Evolutionary conservation across 352 stramenopile species (phyloP).

Genomic region (Globisporangium acanthophoron): DNA sequence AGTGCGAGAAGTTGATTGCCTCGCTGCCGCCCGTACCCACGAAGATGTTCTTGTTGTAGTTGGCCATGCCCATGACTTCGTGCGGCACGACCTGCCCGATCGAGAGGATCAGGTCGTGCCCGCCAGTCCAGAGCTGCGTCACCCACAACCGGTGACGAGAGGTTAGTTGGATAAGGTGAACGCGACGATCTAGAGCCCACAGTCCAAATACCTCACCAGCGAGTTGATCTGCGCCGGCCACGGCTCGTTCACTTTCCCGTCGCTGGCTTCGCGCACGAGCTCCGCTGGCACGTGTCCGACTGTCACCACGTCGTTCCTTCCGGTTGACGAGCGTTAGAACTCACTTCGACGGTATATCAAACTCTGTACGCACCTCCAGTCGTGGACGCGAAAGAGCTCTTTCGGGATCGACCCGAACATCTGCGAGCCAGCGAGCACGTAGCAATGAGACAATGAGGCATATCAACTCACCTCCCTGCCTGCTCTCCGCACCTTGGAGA

Average conservation of each 20-base stretch:
- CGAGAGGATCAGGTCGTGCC: conserved; percentile 91
- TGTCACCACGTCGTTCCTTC: conserved; percentile 93
- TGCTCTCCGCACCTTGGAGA: conserved; percentile 45
- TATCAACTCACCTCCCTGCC: not conserved
- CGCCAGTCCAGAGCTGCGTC: conserved; percentile 85
- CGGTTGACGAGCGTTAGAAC: no score
- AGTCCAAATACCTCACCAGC: conserved; percentile 43
- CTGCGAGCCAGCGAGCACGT: conserved; percentile 13
- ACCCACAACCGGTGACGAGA: no score
- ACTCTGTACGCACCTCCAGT: conserved; percentile 81
- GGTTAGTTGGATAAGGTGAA: no score
- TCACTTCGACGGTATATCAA: not conserved
- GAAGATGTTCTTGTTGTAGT: conserved; percentile 99
- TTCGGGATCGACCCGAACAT: conserved; percentile 94
- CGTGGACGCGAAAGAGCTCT: conserved; percentile 90
- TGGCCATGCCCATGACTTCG: conserved; percentile 98
- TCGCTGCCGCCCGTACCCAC: conserved; percentile 92
- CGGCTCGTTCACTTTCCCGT: conserved; percentile 92
- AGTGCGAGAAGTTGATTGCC: conserved; percentile 97
- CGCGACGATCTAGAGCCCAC: no score
- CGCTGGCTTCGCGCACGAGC: conserved; percentile 90
- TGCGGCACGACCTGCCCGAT: conserved; percentile 97
- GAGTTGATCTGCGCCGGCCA: conserved; percentile 97
- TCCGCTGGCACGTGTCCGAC: conserved; percentile 92
- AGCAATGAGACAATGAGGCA: not conserved